Percentiles rank a stretch among this genome's conserved stretches.
Conservation (phyloP, 345 rosid genomes). For the Turritis glabra region DNA sequence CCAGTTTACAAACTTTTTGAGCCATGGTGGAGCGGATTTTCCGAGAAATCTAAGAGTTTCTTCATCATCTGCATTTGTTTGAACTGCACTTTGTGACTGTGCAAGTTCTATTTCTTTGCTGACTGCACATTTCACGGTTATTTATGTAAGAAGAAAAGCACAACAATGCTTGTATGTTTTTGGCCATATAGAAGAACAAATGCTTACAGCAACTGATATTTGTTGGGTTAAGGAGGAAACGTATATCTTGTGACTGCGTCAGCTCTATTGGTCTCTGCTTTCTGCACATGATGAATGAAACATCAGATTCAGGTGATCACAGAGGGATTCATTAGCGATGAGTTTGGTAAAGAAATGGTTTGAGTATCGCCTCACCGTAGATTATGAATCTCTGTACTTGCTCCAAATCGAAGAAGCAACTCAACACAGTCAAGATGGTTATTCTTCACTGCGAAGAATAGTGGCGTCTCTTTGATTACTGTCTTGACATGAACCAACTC, state of each 20-base stretch:
- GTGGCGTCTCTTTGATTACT: constrained; percentile 74
- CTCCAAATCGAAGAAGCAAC: constrained; percentile 67
- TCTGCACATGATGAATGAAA: constrained; percentile 41
- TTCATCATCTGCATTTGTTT: constrained; percentile 38
- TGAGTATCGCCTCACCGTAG: constrained; percentile 57
- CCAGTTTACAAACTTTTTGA: constrained; percentile 66
- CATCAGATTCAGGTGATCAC: constrained; percentile 17
- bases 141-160: constrained; percentile 32
- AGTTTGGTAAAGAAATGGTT: constrained; percentile 10
- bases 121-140: constrained; percentile 43
- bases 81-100: constrained; percentile 39
- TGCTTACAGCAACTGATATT: constrained; percentile 67
- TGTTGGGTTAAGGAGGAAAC: constrained; percentile 63
- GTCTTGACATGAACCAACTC: constrained; percentile 55
- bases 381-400: constrained; percentile 69
- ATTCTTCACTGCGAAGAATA: constrained; percentile 81
- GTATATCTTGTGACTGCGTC: constrained; percentile 84
- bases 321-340: constrained; percentile 1
- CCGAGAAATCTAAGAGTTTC: constrained; percentile 23
- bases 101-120: constrained; percentile 47
- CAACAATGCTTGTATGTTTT: background rate
- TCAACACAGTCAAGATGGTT: constrained; percentile 67
- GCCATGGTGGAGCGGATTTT: constrained; percentile 50
- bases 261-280: constrained; percentile 79
- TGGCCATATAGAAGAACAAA: constrained; percentile 6